Evolutionary conservation across 495 filamentous ascomycete species (phyloP).

Genomic region (Talaromyces trachyspermus): DNA sequence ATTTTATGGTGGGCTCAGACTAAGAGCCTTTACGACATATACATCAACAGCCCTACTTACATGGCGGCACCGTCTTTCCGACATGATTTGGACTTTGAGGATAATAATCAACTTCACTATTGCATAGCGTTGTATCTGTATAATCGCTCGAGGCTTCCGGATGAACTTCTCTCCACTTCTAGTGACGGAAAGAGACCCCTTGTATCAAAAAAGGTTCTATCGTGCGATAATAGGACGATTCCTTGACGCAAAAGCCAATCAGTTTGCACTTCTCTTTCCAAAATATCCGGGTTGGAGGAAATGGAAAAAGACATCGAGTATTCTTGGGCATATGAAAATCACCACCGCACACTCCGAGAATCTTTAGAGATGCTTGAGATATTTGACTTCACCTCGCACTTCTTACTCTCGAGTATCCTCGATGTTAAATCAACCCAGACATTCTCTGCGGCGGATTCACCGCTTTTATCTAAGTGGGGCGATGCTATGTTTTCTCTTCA

Average conservation of each 20-base stretch:
- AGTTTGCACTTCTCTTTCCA: neutral
- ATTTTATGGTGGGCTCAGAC: neutral
- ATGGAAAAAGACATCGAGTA: neutral
- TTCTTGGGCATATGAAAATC: neutral
- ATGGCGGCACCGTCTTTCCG: neutral
- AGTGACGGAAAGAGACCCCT: neutral
- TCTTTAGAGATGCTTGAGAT: conserved; percentile 2
- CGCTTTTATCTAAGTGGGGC: neutral
- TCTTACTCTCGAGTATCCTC: neutral
- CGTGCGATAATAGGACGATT: neutral
- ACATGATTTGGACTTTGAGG: neutral
- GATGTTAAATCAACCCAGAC: neutral
- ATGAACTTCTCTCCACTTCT: neutral
- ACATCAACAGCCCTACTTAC: neutral
- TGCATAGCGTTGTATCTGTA: neutral
- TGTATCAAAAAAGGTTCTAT: neutral
- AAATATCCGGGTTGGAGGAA: neutral
- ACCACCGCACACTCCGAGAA: neutral
- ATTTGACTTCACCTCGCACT: neutral
- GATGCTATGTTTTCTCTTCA: neutral
- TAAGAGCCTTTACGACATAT: neutral
- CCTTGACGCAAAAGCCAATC: neutral
- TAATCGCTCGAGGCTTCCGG: neutral
- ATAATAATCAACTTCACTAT: too few species aligned
- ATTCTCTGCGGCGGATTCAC: neutral